Conservation (phyloP, 1,284 basidiomycete species). For the Rhodotorula mucilaginosa region DNA sequence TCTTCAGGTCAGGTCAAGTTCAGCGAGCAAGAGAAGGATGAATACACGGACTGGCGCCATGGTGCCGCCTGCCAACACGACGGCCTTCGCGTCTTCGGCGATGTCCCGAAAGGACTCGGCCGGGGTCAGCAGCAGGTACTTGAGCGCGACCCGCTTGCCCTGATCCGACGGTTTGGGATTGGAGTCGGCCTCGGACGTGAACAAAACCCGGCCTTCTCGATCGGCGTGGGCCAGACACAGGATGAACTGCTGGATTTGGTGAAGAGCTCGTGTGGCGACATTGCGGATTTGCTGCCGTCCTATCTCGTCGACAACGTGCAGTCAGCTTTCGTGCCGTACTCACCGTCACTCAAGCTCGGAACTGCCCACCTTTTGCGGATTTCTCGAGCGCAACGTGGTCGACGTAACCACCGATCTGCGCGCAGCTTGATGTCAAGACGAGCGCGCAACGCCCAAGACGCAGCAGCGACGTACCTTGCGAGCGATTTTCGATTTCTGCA, state of each 20-base stretch:
- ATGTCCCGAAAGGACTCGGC: constrained; percentile 80
- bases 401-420: constrained; percentile 40
- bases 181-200: constrained; percentile 35
- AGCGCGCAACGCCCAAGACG: not conserved
- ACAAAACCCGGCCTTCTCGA: constrained; percentile 63
- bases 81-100: constrained; percentile 71
- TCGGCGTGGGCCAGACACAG: constrained; percentile 74
- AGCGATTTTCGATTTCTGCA: constrained; percentile 78
- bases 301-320: not conserved
- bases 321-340: not conserved
- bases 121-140: constrained; percentile 94
- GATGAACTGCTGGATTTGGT: constrained; percentile 80
- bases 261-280: constrained; percentile 53
- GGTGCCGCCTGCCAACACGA: constrained; percentile 90
- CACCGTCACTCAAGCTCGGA: constrained; percentile 6
- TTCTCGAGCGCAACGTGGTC: constrained; percentile 54
- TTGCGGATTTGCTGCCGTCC: constrained; percentile 61
- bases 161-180: not conserved
- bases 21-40: not conserved
- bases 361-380: constrained; percentile 49
- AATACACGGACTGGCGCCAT: constrained; percentile 77
- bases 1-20: not conserved
- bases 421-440: constrained; percentile 45
- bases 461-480: constrained; percentile 47
- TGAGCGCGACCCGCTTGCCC: constrained; percentile 59